These are phyloP conservation scores for Leccinum rimulosum DNA, from an alignment of 768 basidiomycete genomes.

Conservation along the genomic window DNA sequence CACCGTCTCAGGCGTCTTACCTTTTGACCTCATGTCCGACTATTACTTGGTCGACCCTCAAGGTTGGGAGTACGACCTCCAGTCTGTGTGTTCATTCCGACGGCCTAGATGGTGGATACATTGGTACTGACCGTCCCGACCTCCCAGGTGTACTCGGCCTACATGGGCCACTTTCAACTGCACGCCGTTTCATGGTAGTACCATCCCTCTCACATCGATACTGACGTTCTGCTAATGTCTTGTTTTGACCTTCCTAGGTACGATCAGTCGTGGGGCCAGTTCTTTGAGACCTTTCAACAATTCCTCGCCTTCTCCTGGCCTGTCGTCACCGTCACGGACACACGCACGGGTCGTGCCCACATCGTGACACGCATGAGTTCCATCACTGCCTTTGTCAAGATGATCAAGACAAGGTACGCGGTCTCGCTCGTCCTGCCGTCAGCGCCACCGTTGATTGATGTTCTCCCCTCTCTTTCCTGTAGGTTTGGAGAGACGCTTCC, in stretches of 20 bases:
- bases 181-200: slow-evolving; percentile 70
- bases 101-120: background rate
- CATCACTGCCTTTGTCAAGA: slow-evolving; percentile 73
- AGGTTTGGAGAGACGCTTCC: slow-evolving; percentile 76
- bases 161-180: slow-evolving; percentile 75
- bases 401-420: slow-evolving; percentile 74
- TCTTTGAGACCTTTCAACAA: slow-evolving; percentile 75
- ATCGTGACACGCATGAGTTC: slow-evolving; percentile 75
- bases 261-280: slow-evolving; percentile 75
- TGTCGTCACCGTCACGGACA: slow-evolving; percentile 72
- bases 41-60: slow-evolving; percentile 71
- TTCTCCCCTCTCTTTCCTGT: background rate
- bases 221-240: background rate
- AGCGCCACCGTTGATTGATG: background rate
- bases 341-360: slow-evolving; percentile 68
- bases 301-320: slow-evolving; percentile 86
- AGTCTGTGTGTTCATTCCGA: slow-evolving; percentile 53
- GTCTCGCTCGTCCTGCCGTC: background rate
- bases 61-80: slow-evolving; percentile 80
- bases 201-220: background rate
- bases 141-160: slow-evolving; percentile 64
- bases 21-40: slow-evolving; percentile 47
- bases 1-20: background rate
- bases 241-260: slow-evolving; percentile 46
- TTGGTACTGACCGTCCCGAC: background rate